Evolutionary conservation across 1,284 basidiomycete genomes (phyloP).

Genomic region (Austroboletus novae-zelandiae): DNA sequence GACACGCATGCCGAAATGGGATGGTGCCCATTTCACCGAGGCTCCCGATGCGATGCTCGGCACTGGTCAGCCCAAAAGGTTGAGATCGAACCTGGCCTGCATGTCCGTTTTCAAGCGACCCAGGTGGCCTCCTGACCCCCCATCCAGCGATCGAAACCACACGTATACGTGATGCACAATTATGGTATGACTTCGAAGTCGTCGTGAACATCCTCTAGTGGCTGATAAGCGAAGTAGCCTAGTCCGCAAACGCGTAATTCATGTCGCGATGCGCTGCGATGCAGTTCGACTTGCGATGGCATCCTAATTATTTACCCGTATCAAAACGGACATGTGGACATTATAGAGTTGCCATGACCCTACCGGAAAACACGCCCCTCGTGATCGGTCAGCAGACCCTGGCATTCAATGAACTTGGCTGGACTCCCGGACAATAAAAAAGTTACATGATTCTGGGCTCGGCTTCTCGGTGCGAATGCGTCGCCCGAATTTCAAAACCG

Average conservation of each 20-base stretch:
- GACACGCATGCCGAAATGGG: background rate
- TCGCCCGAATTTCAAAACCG: slow-evolving; percentile 50
- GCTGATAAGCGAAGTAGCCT: background rate
- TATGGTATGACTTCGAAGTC: slow-evolving; percentile 1
- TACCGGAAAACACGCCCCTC: background rate
- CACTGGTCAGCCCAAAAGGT: too few species aligned
- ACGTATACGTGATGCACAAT: slow-evolving; percentile 3
- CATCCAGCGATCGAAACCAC: too few species aligned
- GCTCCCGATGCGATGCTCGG: too few species aligned
- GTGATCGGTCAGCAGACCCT: slow-evolving; percentile 16
- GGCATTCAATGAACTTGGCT: background rate
- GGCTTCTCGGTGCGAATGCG: slow-evolving; percentile 1
- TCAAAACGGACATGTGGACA: slow-evolving; percentile 5
- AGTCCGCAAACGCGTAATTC: background rate
- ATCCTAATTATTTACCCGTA: slow-evolving; percentile 7
- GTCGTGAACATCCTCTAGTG: slow-evolving; percentile 15
- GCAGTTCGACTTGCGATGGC: background rate
- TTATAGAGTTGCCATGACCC: slow-evolving; percentile 7
- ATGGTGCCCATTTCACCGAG: background rate
- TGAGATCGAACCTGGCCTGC: too few species aligned
- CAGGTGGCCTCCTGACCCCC: too few species aligned
- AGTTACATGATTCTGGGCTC: background rate
- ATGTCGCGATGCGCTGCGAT: background rate
- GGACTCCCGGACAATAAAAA: background rate
- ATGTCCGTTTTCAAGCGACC: background rate